Conservation (phyloP, 352 stramenopile genomes). For the Aphanomyces stellatus region DNA sequence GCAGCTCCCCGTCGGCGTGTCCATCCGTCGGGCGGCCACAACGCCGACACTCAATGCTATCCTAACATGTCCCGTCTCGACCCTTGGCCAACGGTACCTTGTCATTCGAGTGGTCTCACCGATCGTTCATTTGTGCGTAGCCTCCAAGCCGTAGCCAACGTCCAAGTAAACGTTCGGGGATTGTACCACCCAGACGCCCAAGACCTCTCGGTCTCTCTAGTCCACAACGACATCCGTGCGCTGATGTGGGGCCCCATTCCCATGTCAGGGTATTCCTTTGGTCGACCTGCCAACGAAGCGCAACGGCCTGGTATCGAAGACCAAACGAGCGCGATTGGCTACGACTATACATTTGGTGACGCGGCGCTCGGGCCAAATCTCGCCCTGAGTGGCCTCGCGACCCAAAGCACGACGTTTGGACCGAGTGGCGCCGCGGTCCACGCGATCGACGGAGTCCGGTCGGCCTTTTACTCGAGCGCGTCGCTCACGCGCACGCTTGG, state of each 20-base stretch:
- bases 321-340: slow-evolving; percentile 47
- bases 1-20: slow-evolving; percentile 30
- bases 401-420: slow-evolving; percentile 60
- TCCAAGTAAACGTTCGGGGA: slow-evolving; percentile 44
- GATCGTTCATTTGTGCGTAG: background rate
- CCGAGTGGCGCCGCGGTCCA: slow-evolving; percentile 34
- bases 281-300: background rate
- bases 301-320: background rate
- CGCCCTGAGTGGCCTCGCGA: slow-evolving; percentile 39
- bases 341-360: slow-evolving; percentile 64
- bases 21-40: slow-evolving; percentile 34
- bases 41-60: slow-evolving; percentile 33
- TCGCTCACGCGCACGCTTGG: slow-evolving; percentile 38
- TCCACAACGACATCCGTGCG: slow-evolving; percentile 36
- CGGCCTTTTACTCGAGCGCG: slow-evolving; percentile 34
- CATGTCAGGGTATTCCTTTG: background rate
- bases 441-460: slow-evolving; percentile 57
- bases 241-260: slow-evolving; percentile 28
- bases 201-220: slow-evolving; percentile 41
- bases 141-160: slow-evolving; percentile 1
- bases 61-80: slow-evolving; percentile 19
- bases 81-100: background rate
- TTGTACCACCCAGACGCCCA: slow-evolving; percentile 57
- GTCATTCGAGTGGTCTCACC: background rate
- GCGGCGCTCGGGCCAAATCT: slow-evolving; percentile 36